Evolutionary conservation across 768 basidiomycete species (phyloP), one percentile per base, ranked within the genome.

Genomic region (Tephrocybe sp.): DNA sequence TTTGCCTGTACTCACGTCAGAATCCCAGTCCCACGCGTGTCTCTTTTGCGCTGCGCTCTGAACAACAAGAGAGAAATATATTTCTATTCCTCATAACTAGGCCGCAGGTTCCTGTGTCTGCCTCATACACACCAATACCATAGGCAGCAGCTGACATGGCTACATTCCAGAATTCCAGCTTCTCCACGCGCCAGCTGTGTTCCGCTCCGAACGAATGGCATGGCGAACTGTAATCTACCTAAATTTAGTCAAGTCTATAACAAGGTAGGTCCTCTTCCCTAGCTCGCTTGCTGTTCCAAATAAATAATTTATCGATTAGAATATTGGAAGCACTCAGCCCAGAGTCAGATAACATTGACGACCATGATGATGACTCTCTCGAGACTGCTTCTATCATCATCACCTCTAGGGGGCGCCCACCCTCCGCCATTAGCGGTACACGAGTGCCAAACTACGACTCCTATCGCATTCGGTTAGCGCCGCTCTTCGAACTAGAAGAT

Each of bases 151-250:
- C 56, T 58, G 41, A 57, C 55, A 46, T 52, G 17, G 22, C 13
- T 36, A 45, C 32, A 56, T 55, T 44, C 48, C 72, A 92, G 89
- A 92, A 71, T 92, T 92, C 62, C 89, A 92, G 67, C 76, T 93
- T 11, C 68, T 91, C 63, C 88, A 92, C 63, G 78, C 85, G 1
- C 86, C 86, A 8, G 82, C 80, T 32, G 80, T 85, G 33, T 92
- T 93, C 66, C 81, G 80, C 57, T 82, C 84, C 14, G 89, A 92
- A 64, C 78, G 90, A 55, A 82, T 88, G 49, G 87, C 89, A 22
- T 93, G 90, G 90, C 82, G 90, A 45, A 80, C 87, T 44, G 89
- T 93, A 59, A 87, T 93, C 61, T 93, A 92, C 70, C 79, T 92
- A 53, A 93, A 93, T 68, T 76, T 93, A 55, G 86, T 92, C 53